phyloP scores from a whole-genome alignment of 371 early-diverging fungal genomes.

The Saksenaea oblongispora region DNA sequence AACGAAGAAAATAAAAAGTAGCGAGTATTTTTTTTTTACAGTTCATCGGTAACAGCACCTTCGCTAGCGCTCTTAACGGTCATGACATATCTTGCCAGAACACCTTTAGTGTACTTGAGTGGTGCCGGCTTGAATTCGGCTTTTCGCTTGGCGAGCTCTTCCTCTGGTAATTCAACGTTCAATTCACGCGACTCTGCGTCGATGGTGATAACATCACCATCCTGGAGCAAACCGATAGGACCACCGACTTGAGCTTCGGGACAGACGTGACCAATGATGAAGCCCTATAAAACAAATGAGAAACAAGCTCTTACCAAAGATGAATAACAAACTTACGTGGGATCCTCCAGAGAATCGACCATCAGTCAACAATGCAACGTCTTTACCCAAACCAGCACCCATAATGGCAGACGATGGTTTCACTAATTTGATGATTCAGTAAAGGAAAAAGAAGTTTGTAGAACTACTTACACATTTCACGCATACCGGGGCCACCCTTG shows the following conservation, averaged over 20 bases:
- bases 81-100: constrained; percentile 88
- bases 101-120: constrained; percentile 85
- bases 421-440: constrained; percentile 38
- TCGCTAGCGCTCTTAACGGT: constrained; percentile 80
- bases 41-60: constrained; percentile 87
- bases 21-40: constrained; percentile 20
- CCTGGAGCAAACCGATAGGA: constrained; percentile 86
- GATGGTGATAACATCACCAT: constrained; percentile 88
- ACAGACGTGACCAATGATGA: constrained; percentile 97
- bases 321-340: constrained; percentile 61
- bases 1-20: background rate
- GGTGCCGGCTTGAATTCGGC: constrained; percentile 77
- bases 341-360: constrained; percentile 97
- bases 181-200: constrained; percentile 81
- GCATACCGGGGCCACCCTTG: constrained; percentile 93
- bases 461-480: constrained; percentile 71
- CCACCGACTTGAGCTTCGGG: constrained; percentile 98
- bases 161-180: constrained; percentile 73
- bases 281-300: constrained; percentile 60
- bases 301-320: background rate
- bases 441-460: background rate
- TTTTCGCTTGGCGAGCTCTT: constrained; percentile 72
- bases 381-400: constrained; percentile 97
- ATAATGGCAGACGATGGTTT: constrained; percentile 96
- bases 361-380: constrained; percentile 95